phyloP scores from a whole-genome alignment of 345 rosid species.

The Ceriops tagal region DNA sequence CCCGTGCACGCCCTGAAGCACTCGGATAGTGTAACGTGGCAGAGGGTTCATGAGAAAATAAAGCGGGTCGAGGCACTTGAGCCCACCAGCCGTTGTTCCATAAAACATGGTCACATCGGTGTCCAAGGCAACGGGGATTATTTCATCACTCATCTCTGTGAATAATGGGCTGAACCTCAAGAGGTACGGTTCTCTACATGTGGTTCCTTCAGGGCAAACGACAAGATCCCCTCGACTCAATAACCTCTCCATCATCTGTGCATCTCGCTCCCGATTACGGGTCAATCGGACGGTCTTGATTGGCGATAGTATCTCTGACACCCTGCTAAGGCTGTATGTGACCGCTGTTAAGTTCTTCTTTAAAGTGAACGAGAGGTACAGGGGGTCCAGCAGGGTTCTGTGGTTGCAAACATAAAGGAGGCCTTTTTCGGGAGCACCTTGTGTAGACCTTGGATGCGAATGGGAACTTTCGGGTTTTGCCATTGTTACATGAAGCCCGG shows the following conservation, averaged over 20 bases:
- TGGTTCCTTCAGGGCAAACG: slow-evolving; percentile 44
- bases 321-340: slow-evolving; percentile 36
- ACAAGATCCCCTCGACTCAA: slow-evolving; percentile 27
- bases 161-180: slow-evolving; percentile 43
- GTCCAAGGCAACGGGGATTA: slow-evolving; percentile 76
- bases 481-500: slow-evolving; percentile 13
- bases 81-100: slow-evolving; percentile 89
- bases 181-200: slow-evolving; percentile 39
- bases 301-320: slow-evolving; percentile 34
- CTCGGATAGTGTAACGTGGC: slow-evolving; percentile 54
- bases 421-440: slow-evolving; percentile 16
- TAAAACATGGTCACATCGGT: slow-evolving; percentile 69
- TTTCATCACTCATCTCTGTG: slow-evolving; percentile 29
- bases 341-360: slow-evolving; percentile 27
- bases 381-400: slow-evolving; percentile 35
- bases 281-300: slow-evolving; percentile 31
- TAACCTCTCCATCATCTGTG: slow-evolving; percentile 25
- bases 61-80: slow-evolving; percentile 83
- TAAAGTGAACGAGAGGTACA: slow-evolving; percentile 22
- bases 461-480: not conserved
- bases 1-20: slow-evolving; percentile 50
- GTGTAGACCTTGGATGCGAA: not conserved
- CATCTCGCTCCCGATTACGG: slow-evolving; percentile 25
- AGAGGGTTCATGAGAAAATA: slow-evolving; percentile 88
- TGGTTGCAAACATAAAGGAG: slow-evolving; percentile 39